Conservation (phyloP, 306 rosid genomes). For the apple (Malus domestica) region DNA sequence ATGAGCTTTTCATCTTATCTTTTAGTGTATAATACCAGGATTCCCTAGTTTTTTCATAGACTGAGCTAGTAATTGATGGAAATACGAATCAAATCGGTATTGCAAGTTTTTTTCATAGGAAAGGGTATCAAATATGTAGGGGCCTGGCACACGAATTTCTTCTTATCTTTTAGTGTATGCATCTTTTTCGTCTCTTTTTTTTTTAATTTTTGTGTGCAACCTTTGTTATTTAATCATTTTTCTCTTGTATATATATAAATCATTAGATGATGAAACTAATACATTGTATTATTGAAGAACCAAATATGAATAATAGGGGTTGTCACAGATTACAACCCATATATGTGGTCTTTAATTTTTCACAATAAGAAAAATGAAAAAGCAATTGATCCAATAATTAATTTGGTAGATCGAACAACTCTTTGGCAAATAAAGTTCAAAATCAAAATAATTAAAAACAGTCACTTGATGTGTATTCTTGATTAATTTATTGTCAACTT, state of each 20-base stretch:
- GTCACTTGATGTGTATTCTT: not conserved
- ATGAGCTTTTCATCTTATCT: too few relatives aligned
- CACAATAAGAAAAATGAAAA: not conserved
- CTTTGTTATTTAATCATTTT: not conserved
- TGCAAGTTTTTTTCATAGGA: too few relatives aligned
- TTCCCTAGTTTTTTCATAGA: too few relatives aligned
- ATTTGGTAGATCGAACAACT: not conserved
- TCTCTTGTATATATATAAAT: not conserved
- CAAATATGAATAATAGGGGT: not conserved
- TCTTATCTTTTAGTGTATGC: too few relatives aligned
- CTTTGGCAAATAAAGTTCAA: not conserved
- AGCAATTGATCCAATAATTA: not conserved
- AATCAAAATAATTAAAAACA: not conserved
- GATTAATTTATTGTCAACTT: not conserved
- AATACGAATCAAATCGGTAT: too few relatives aligned
- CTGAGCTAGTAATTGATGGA: too few relatives aligned
- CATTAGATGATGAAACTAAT: not conserved
- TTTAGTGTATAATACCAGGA: too few relatives aligned
- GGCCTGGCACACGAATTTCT: too few relatives aligned
- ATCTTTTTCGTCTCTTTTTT: not conserved
- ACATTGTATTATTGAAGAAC: conserved; percentile 17
- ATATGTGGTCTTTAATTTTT: not conserved
- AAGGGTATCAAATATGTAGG: too few relatives aligned
- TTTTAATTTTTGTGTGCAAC: not conserved
- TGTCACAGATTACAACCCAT: not conserved